Conservation (phyloP, 352 stramenopile species). For the Globisporangium cylindrosporum region DNA sequence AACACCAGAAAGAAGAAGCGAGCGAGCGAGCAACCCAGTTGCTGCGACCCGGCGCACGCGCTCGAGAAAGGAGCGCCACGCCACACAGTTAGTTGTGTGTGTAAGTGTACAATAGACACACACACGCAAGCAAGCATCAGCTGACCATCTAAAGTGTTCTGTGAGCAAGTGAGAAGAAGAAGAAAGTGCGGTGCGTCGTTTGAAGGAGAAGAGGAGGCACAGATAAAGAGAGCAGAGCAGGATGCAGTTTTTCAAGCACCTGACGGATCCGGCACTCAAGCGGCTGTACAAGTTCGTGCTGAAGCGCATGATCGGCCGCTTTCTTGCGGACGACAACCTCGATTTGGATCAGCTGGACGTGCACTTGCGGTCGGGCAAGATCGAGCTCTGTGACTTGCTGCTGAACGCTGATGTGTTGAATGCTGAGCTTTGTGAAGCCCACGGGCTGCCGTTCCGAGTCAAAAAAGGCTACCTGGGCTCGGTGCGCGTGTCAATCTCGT, state of each 20-base stretch:
- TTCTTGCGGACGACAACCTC: conserved; percentile 76
- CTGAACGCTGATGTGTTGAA: conserved; percentile 82
- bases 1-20: background rate
- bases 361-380: conserved; percentile 65
- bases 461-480: conserved; percentile 86
- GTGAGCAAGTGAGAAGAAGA: background rate
- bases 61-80: background rate
- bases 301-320: conserved; percentile 87
- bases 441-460: conserved; percentile 76
- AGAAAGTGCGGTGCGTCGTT: background rate
- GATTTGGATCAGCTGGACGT: conserved; percentile 87
- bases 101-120: background rate
- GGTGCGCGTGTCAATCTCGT: conserved; percentile 81
- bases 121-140: background rate
- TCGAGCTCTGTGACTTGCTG: conserved; percentile 82
- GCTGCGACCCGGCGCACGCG: conserved; percentile 2
- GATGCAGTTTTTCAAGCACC: conserved; percentile 88
- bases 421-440: conserved; percentile 62
- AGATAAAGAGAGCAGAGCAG: background rate
- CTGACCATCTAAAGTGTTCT: background rate
- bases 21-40: background rate
- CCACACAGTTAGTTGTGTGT: background rate
- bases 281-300: conserved; percentile 91
- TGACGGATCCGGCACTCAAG: conserved; percentile 88
- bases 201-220: background rate